Evolutionary conservation across 306 rosid genomes (phyloP), one percentile per base, ranked within the genome.

Genomic region (Abrus precatorius): DNA sequence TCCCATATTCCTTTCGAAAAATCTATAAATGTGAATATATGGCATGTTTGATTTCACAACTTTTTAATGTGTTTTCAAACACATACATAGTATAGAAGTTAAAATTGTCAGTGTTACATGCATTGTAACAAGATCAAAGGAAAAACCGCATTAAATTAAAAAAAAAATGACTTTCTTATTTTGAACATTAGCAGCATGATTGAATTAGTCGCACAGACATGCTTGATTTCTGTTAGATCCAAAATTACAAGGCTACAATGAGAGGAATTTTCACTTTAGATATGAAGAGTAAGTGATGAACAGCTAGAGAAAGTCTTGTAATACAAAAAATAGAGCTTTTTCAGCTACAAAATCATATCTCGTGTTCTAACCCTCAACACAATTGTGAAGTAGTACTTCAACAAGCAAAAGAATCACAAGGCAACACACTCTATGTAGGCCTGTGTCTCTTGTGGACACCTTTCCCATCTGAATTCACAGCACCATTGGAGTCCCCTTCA

Each of bases 401-500:
- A 76, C 70, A 89, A 55, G 65, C 79, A 83, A 86, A 83, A 82
- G 6, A 70, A 88, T 76, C 86, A 84, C 73, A 86, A 78, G 79
- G 80, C 43, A 45, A 65, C 55, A 3, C 52, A 72, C 12, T 64
- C 85, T 86, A 93, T 20, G 70, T 69, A 49, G 91, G 96, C 83
- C 99, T 85, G 77, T 81, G 88, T 71, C 99, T 68, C 82, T 95
- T 95, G 40, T 81, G 92, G 43, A 85, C 85, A 7, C 90, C 88
- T 85, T 90, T 93, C 13, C 86, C 98, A 43, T 92, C 94, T 40
- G 97, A 90, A 69, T 85, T 94, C 63, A 90, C 86, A 84, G 86
- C 97, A 53, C 90, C 99, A 60, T 87, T 87, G 11, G 99, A 95
- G 80, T 95, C 99, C n/a, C 97, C 99, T 68, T 95, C 99, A 0